Evolutionary conservation across 306 rosid species (phyloP).

Genomic region (Glycine latifolia): DNA sequence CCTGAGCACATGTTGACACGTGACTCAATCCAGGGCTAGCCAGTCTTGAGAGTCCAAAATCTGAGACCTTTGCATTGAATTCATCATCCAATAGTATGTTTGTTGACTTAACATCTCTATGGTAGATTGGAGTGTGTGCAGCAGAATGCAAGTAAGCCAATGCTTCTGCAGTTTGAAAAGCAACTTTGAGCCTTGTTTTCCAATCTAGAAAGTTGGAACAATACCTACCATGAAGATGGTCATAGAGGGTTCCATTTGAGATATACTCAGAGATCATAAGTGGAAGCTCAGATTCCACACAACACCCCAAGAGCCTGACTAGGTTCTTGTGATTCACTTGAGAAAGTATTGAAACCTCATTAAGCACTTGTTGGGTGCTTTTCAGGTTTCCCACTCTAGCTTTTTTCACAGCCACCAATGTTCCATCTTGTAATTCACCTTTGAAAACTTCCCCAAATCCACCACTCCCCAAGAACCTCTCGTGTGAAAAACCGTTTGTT

Average conservation of each 20-base stretch:
- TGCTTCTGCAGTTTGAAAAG: conserved; percentile 91
- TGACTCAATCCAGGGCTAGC: conserved; percentile 92
- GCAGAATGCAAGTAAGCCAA: conserved; percentile 86
- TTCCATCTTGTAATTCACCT: conserved; percentile 85
- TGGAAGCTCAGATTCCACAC: conserved; percentile 86
- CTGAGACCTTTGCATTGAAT: conserved; percentile 81
- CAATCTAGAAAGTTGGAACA: conserved; percentile 71
- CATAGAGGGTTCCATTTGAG: conserved; percentile 91
- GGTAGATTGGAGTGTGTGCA: conserved; percentile 89
- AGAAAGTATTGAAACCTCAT: conserved; percentile 91
- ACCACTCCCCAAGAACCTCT: conserved; percentile 79
- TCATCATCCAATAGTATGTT: conserved; percentile 79
- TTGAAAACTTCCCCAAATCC: conserved; percentile 93
- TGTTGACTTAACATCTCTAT: conserved; percentile 96
- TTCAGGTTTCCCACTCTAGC: conserved; percentile 90
- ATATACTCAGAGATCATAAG: conserved; percentile 92
- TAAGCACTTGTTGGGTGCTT: conserved; percentile 89
- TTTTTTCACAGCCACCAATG: conserved; percentile 81
- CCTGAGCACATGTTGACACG: conserved; percentile 97
- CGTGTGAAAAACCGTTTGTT: conserved; percentile 72
- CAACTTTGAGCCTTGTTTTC: conserved; percentile 84
- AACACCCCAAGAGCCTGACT: conserved; percentile 87
- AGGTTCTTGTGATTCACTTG: conserved; percentile 93
- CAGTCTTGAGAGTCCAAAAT: conserved; percentile 93
- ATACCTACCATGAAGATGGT: conserved; percentile 80